Base-by-base conservation (phyloP, 2,329 filamentous ascomycete genomes). In the Helminthosporium solani region DNA sequence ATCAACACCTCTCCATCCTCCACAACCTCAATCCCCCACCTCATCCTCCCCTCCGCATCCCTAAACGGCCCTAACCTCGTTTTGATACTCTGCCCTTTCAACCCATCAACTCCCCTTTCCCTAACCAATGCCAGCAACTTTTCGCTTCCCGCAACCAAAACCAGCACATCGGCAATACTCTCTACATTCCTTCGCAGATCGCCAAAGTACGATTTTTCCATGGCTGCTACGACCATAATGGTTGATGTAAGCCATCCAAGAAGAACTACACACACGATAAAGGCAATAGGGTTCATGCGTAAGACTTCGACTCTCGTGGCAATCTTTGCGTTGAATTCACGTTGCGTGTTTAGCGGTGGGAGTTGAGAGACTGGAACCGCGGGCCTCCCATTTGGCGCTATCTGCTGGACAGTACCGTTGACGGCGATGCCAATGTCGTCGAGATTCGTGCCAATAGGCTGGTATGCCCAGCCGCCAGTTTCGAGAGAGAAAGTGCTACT, bases 391-490 rank as follows among this genome's bases (percentile, higher is more conserved):
- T 40, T 39, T 6, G 47, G 47, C 8, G 34, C 40, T 15, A 40
- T 30, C 18, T 47, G 33, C 7, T 31, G 37, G 4, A 25, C 16
- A 6, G 39, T 42, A 2, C 41, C 40, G 5, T 27, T 20, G n/a
- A 16, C 12, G 7, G 33, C n/a, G 21, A 25, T 16, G 6, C 47
- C 42, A 14, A 49, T 18, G 15, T 30, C 47, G 2, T 58, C 47
- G 0, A 61, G 25, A 28, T 54, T 61, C 12, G 53, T 53, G 16
- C 60, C 60, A 33, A 62, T 56, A 8, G 42, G 39, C 16, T 64
- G 60, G 20, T 57, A 64, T 0, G 20, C 58, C 59, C 59, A 61
- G 3, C 60, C 53, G 2, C 59, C 60, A 1, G 52, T 50, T 7
- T 47, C 23, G 7, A 52, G 11, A 16, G 59, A 55, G 15, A 58